phyloP scores from a whole-genome alignment of 345 rosid genomes.

The Citrus medica region DNA sequence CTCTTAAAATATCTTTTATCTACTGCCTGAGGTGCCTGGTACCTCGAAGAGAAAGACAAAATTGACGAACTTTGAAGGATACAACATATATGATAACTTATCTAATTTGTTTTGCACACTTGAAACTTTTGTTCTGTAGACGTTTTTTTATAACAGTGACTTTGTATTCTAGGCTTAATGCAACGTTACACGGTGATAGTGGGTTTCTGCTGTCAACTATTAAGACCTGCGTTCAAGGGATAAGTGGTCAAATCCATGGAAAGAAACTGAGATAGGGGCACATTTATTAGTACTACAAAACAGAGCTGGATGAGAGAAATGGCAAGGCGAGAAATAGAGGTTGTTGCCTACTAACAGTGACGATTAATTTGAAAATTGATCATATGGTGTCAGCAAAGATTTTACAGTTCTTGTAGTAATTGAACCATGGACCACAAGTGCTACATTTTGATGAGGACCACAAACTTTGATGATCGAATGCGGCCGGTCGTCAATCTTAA shows the following conservation, averaged over 20 bases:
- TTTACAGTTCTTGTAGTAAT: not conserved
- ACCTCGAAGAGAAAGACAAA: conserved; percentile 19
- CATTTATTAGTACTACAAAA: conserved; percentile 13
- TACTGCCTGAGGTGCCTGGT: not conserved
- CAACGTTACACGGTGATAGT: not conserved
- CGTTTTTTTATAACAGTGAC: not conserved
- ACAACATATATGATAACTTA: too few species aligned
- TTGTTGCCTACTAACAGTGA: conserved; percentile 5
- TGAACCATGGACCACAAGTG: conserved; percentile 12
- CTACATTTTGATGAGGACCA: conserved; percentile 8
- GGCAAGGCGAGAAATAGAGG: not conserved
- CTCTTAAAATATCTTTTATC: not conserved
- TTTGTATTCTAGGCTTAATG: not conserved
- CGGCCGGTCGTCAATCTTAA: conserved; percentile 26
- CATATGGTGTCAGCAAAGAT: conserved; percentile 9
- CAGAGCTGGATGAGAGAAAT: not conserved
- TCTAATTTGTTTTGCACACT: not conserved
- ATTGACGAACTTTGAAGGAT: not conserved
- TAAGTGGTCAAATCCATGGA: conserved; percentile 1
- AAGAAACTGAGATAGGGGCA: conserved; percentile 4
- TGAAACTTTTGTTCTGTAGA: not conserved
- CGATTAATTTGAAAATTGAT: conserved; percentile 11
- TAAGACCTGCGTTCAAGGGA: not conserved
- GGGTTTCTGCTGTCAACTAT: not conserved
- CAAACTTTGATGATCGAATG: conserved; percentile 9